Base-by-base conservation (phyloP, 768 basidiomycete species). In the Collybiopsis luxurians region DNA sequence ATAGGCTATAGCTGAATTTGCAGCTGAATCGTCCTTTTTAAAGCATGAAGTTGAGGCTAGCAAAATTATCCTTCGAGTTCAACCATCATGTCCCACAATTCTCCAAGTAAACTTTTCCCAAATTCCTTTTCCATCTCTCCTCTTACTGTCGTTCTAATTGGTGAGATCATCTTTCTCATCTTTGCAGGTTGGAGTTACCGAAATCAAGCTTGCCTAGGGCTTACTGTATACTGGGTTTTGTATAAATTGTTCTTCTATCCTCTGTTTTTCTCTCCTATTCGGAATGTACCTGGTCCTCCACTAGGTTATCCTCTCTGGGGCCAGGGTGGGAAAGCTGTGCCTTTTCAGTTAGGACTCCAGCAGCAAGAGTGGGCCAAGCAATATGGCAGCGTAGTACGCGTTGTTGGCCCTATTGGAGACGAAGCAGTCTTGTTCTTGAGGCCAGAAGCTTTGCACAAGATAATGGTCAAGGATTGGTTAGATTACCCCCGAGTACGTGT, bases 331-430 rank as follows among this genome's bases (percentile, higher is more conserved):
- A 61, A 57, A 6, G 75, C 80, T 50, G 66, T 79, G 38, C 55
- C 60, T 4, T 63, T 70, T 2, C 77, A 79, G 64, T 63, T 73
- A 36, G 75, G 79, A 19, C 72, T 77, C 23, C 73, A 74, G 6
- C 77, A 78, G 44, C 73, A 74, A 53, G 69, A 71, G 60, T 80
- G 79, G 79, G 72, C 73, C 44, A 79, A 81, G 59, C 54, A 73
- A 28, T 68, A 79, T 49, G 79, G 79, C 0, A 70, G 75, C 1
- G 67, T 75, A 21, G 74, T 81, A 11, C 75, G 78, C 36, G 66
- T 69, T 28, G 72, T 80, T 21, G 79, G 80, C 1, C 73, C 76
- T 1, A 17, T 82, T 7, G 79, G 79, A 1, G 65, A 76, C 15
- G 79, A 81, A 59, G 67, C 77, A 12, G 58, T 82, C 27, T 71